Conservation (phyloP, 441 rosid species). For the Manihot esculenta region DNA sequence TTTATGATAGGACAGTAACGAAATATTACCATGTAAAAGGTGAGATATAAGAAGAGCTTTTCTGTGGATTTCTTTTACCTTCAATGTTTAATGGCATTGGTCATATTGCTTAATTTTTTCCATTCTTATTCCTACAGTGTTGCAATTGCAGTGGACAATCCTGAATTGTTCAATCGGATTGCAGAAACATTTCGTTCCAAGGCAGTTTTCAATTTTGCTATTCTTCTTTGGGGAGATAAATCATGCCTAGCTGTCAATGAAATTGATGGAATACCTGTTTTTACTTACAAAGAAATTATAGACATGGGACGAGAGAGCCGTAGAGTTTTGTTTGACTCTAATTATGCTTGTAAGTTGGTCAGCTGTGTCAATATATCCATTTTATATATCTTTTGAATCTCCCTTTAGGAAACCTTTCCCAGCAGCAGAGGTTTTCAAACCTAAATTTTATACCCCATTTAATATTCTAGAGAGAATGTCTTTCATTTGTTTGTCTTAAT, state of each 20-base stretch:
- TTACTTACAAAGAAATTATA: conserved; percentile 61
- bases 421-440: not conserved
- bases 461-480: not conserved
- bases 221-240: conserved; percentile 98
- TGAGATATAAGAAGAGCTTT: too few relatives aligned
- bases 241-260: conserved; percentile 37
- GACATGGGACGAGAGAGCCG: conserved; percentile 71
- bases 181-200: conserved; percentile 52
- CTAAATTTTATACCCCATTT: not conserved
- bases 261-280: conserved; percentile 48
- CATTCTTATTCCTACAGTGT: conserved; percentile 52
- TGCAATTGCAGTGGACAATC: conserved; percentile 84
- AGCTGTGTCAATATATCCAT: not conserved
- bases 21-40: too few relatives aligned
- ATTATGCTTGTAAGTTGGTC: conserved; percentile 52
- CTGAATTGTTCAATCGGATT: conserved; percentile 82
- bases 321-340: conserved; percentile 38
- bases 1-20: too few relatives aligned
- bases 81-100: conserved; percentile 17
- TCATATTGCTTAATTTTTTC: conserved; percentile 22
- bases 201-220: conserved; percentile 58
- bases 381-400: conserved; percentile 1
- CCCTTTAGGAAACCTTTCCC: not conserved
- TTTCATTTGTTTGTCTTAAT: not conserved
- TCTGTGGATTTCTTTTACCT: conserved; percentile 7